phyloP scores from a whole-genome alignment of 805 yeast species.

The Wickerhamiella musiphila region DNA sequence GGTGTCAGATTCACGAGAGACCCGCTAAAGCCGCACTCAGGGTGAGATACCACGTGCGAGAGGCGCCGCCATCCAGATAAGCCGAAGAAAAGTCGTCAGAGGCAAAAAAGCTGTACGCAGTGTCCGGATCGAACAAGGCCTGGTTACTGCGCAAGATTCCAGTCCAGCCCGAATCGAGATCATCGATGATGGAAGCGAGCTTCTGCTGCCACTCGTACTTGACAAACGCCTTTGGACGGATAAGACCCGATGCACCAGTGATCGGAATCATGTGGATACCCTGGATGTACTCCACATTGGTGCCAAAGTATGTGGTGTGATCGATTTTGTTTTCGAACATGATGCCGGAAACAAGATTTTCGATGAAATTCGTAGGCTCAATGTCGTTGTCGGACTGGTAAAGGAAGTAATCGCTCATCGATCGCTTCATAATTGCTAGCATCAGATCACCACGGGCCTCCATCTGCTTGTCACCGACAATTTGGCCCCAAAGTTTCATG shows the following conservation, averaged over 20 bases:
- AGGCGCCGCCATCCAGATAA: conserved; percentile 69
- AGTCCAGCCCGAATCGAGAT: conserved; percentile 35
- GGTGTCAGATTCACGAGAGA: not conserved
- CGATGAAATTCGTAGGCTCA: conserved; percentile 36
- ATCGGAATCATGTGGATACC: conserved; percentile 72
- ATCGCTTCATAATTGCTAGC: conserved; percentile 36
- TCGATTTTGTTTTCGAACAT: conserved; percentile 61
- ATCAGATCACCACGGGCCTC: conserved; percentile 43
- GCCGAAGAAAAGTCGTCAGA: conserved; percentile 32
- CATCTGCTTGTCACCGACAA: conserved; percentile 36
- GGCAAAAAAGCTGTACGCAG: conserved; percentile 47
- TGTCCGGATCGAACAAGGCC: conserved; percentile 53
- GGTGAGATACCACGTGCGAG: conserved; percentile 72
- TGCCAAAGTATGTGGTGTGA: conserved; percentile 60
- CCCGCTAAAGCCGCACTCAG: conserved; percentile 33
- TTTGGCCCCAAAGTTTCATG: conserved; percentile 54
- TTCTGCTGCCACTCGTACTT: conserved; percentile 42
- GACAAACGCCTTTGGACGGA: conserved; percentile 34
- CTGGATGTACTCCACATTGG: conserved; percentile 46
- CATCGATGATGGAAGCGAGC: conserved; percentile 30
- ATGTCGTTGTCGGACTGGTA: conserved; percentile 32
- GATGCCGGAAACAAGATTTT: conserved; percentile 61
- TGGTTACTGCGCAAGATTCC: conserved; percentile 55
- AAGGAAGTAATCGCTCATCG: conserved; percentile 39
- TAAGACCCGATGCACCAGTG: conserved; percentile 41